These are phyloP conservation scores for Globisporangium abappressorium DNA, from an alignment of 352 stramenopile genomes.

Conservation along the genomic window DNA sequence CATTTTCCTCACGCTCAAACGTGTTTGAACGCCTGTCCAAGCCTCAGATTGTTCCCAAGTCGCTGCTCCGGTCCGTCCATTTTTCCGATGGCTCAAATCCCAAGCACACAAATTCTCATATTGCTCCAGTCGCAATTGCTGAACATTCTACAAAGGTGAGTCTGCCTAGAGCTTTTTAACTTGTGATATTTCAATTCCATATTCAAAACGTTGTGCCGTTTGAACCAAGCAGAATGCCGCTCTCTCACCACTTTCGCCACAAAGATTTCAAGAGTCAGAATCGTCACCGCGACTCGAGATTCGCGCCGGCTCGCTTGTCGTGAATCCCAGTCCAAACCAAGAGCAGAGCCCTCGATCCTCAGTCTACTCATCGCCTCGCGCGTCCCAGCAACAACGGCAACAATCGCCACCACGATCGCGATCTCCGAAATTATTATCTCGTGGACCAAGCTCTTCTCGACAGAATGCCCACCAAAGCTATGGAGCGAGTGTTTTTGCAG, in stretches of 20 bases:
- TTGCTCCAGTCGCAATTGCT: background rate
- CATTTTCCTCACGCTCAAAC: background rate
- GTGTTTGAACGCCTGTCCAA: constrained; percentile 48
- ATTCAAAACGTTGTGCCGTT: no score
- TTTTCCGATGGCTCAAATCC: background rate
- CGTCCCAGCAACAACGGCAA: constrained; percentile 10
- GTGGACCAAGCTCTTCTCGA: constrained; percentile 8
- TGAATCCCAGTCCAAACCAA: constrained; percentile 15
- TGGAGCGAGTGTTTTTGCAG: constrained; percentile 41
- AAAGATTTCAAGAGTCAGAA: background rate
- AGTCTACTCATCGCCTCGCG: constrained; percentile 1
- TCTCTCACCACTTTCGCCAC: background rate
- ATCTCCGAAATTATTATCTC: constrained; percentile 17
- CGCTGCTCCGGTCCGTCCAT: constrained; percentile 11
- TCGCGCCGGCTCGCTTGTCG: constrained; percentile 6
- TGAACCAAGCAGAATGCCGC: background rate
- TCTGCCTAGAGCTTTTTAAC: background rate
- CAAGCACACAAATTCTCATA: background rate
- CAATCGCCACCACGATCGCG: constrained; percentile 22
- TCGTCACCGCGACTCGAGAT: constrained; percentile 10
- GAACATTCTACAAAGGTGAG: background rate
- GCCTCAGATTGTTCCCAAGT: constrained; percentile 20
- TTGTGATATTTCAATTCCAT: no score
- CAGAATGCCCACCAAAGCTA: constrained; percentile 26
- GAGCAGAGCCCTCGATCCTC: constrained; percentile 13